These are phyloP conservation scores for Colletotrichum horii DNA, from an alignment of 2,329 filamentous ascomycete species.

Conservation along the genomic window DNA sequence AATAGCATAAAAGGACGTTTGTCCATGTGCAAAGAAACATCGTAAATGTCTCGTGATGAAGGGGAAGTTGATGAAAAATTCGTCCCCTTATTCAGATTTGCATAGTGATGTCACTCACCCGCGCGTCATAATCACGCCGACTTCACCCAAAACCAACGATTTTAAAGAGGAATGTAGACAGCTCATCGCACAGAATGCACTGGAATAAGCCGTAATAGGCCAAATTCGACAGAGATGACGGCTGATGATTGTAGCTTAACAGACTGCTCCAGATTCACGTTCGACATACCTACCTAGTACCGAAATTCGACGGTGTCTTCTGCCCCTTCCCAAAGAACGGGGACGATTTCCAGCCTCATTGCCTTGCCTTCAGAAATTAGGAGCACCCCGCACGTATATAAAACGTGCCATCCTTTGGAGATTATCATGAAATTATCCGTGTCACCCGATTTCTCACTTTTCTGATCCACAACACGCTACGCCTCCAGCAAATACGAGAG, in stretches of 20 bases:
- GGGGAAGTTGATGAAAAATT: no score
- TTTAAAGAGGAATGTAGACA: not conserved
- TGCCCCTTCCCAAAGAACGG: not conserved
- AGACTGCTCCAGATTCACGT: not conserved
- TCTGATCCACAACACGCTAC: not conserved
- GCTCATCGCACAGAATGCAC: no score
- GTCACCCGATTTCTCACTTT: not conserved
- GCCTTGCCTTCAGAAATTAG: not conserved
- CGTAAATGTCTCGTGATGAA: no score
- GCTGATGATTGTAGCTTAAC: no score
- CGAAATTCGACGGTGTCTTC: not conserved
- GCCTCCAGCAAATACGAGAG: not conserved
- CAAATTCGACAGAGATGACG: not conserved
- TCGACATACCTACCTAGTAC: rapidly evolving
- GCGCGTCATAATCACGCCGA: not conserved
- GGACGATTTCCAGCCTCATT: no score
- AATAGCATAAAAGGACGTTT: no score
- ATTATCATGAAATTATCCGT: not conserved
- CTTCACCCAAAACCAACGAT: not conserved
- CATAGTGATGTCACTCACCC: not conserved
- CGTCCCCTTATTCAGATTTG: no score
- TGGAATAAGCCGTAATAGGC: rapidly evolving
- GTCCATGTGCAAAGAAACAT: no score
- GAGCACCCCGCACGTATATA: rapidly evolving
- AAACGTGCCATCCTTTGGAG: rapidly evolving